These are phyloP conservation scores for Henckelia pumila DNA, from an alignment of 257 asterid species.

Conservation along the genomic window DNA sequence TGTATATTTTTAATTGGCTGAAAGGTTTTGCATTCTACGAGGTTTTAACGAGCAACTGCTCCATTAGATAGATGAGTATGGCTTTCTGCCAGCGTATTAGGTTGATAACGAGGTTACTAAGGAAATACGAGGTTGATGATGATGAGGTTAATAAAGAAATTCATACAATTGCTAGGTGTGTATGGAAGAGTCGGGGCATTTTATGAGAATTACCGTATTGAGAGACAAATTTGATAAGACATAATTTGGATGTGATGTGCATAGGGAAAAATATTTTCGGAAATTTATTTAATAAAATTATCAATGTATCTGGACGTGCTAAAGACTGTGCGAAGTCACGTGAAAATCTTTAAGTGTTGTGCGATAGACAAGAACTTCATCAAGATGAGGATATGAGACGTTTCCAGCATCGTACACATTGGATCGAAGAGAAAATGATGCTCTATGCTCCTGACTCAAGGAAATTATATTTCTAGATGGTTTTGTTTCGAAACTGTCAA, in stretches of 20 bases:
- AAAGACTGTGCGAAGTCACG: slow-evolving; percentile 1
- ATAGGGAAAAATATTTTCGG: slow-evolving; percentile 19
- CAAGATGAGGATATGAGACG: too few species aligned
- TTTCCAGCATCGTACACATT: too few species aligned
- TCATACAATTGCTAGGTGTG: background rate
- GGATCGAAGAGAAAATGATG: too few species aligned
- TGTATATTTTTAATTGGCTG: too few species aligned
- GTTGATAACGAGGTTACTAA: background rate
- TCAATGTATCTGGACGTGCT: background rate
- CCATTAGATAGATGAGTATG: background rate
- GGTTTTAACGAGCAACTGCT: too few species aligned
- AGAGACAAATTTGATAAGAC: background rate
- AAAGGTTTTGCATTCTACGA: too few species aligned
- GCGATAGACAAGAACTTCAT: too few species aligned
- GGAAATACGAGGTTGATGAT: background rate
- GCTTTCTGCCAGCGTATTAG: background rate
- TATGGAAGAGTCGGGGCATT: slow-evolving; percentile 20
- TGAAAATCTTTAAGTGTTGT: too few species aligned
- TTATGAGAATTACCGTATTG: slow-evolving; percentile 21
- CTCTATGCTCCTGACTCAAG: too few species aligned
- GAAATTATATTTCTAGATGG: too few species aligned
- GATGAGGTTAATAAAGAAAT: background rate
- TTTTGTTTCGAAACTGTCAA: too few species aligned
- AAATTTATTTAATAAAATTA: slow-evolving; percentile 1
- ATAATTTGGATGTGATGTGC: slow-evolving; percentile 22